A percentile compares a stretch with the other conserved stretches of the same genome.
Conservation (phyloP, 1,139 yeast species). For the Meyerozyma athensensis region DNA sequence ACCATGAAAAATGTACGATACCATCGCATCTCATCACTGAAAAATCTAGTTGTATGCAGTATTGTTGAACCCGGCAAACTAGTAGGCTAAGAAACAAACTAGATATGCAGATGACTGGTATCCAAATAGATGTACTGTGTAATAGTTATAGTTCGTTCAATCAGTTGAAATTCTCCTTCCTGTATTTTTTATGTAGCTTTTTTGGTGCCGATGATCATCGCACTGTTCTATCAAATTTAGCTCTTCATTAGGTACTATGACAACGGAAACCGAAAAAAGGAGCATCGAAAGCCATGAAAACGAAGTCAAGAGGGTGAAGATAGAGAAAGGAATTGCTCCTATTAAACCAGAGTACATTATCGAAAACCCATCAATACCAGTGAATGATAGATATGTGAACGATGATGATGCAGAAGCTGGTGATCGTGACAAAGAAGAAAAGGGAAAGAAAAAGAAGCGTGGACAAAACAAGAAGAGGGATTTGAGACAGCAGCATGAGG, state of each 20-base stretch:
- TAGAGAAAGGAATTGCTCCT: constrained; percentile 56
- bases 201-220: constrained; percentile 1
- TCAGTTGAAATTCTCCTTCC: too few relatives aligned
- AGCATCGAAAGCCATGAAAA: not conserved
- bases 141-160: too few relatives aligned
- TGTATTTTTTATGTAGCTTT: not conserved
- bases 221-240: not conserved
- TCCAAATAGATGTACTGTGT: not conserved
- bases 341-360: constrained; percentile 61
- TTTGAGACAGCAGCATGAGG: constrained; percentile 64
- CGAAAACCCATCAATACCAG: constrained; percentile 15
- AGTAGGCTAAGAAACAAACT: not conserved
- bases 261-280: constrained; percentile 1
- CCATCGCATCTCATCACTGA: constrained; percentile 3
- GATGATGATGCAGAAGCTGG: constrained; percentile 48
- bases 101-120: not conserved
- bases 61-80: not conserved
- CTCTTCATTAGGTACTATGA: not conserved
- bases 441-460: constrained; percentile 42
- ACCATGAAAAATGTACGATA: not conserved
- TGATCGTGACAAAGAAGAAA: constrained; percentile 33
- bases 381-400: constrained; percentile 48
- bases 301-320: constrained; percentile 9
- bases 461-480: constrained; percentile 93
- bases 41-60: not conserved